Evolutionary conservation across 2,329 filamentous ascomycete species (phyloP), one percentile per base, ranked within the genome.

Genomic region (Pseudocercospora vitis): DNA sequence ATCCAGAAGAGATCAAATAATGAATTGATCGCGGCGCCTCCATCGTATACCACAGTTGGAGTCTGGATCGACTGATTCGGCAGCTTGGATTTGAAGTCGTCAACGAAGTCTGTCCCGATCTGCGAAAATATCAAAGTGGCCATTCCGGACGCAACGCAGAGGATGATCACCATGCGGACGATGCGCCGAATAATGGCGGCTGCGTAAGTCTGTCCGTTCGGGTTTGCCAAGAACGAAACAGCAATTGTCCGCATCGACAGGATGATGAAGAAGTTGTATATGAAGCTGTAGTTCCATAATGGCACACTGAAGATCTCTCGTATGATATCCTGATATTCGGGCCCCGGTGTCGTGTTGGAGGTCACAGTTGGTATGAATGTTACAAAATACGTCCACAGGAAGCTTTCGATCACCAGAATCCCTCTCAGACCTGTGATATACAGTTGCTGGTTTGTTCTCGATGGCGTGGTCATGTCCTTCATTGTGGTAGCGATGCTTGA

Each of bases 1-100:
- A 73, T 58, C 74, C 76, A 78, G 60, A 78, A 77, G 24, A 77
- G 58, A 32, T 77, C 69, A 62, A 77, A 77, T 5, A 78, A 60
- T 0, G 73, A 73, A 63, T 78, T 78, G 65, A 76, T 72, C 42
- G 72, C 76, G 11, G 71, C 63, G 7, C 77, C 62, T 18, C 71
- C 71, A 53, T 68, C 72, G 21, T 71, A 67, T 2, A 74, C 59
- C 18, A 61, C 58, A 37, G 67, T 64, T 7, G 64, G 65, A 2
- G 59, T 59, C 14, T 52, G 21, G 7, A 76, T 68, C 1, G 70
- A 70, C 3, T 63, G 45, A 45, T 78, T 78, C 7, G 64, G 65
- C 3, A 74, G 71, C 0, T 59, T 50, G 2, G 48, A 31, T 29
- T 71, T 67, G 65, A 76, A 77, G 3, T 69, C 60, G 21, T 68